phyloP scores from a whole-genome alignment of 2,329 filamentous ascomycete species.

The Fusarium guadeloupense region DNA sequence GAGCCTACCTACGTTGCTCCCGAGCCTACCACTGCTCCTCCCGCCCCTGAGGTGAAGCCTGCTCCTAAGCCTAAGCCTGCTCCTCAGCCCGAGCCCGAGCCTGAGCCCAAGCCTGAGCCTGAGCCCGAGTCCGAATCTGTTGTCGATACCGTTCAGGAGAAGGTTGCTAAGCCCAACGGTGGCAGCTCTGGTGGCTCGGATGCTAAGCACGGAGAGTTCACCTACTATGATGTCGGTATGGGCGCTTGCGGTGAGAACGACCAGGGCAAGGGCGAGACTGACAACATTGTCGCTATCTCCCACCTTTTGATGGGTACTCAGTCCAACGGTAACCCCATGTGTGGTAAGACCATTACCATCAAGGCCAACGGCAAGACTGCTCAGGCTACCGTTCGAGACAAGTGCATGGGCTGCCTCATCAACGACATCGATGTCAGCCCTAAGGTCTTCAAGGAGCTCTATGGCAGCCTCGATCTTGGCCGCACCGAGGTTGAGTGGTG shows the following conservation, averaged over 20 bases:
- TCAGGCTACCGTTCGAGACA: slow-evolving; percentile 73
- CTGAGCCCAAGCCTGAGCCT: slow-evolving; percentile 11
- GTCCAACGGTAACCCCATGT: slow-evolving; percentile 76
- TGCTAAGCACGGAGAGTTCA: slow-evolving; percentile 69
- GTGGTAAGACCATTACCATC: slow-evolving; percentile 74
- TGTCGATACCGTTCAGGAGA: slow-evolving; percentile 22
- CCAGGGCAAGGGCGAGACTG: slow-evolving; percentile 60
- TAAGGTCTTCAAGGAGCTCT: slow-evolving; percentile 64
- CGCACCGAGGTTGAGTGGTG: slow-evolving; percentile 56
- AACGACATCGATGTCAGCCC: slow-evolving; percentile 69
- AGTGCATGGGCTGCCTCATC: slow-evolving; percentile 74
- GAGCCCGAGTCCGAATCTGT: slow-evolving; percentile 28
- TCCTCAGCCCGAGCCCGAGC: slow-evolving; percentile 22
- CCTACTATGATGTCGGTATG: slow-evolving; percentile 76
- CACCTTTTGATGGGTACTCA: slow-evolving; percentile 67
- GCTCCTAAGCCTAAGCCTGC: slow-evolving; percentile 17
- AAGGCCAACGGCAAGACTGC: slow-evolving; percentile 65
- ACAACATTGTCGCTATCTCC: slow-evolving; percentile 76
- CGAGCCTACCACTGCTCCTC: slow-evolving; percentile 35
- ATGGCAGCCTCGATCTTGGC: slow-evolving; percentile 55
- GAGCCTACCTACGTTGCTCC: slow-evolving; percentile 20
- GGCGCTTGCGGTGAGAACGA: slow-evolving; percentile 75
- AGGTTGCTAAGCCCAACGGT: slow-evolving; percentile 28
- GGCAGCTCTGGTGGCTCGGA: slow-evolving; percentile 25
- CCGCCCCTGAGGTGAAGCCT: slow-evolving; percentile 13